Percentiles rank a stretch among this genome's conserved stretches.
phyloP scores from a whole-genome alignment of 371 early-diverging fungal species.

The Haplosporangium sp. region DNA sequence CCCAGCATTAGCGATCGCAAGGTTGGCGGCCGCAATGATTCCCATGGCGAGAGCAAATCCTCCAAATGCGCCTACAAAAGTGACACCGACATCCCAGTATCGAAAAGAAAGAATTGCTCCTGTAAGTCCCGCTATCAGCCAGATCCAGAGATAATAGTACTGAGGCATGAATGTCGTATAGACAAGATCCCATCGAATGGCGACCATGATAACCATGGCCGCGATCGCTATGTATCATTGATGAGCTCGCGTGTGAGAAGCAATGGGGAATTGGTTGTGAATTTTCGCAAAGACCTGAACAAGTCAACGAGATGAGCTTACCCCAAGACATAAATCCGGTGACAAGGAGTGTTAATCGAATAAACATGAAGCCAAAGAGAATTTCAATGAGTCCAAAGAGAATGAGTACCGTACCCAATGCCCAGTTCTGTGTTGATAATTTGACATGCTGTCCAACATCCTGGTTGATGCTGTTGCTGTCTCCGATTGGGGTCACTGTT shows the following conservation, averaged over 20 bases:
- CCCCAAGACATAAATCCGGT: constrained; percentile 53
- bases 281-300: neutral
- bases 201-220: constrained; percentile 47
- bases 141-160: constrained; percentile 46
- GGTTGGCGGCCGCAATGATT: constrained; percentile 43
- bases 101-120: constrained; percentile 45
- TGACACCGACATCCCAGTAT: constrained; percentile 53
- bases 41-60: constrained; percentile 52
- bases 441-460: constrained; percentile 31
- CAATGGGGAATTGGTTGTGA: neutral
- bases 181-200: constrained; percentile 47
- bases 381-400: constrained; percentile 42
- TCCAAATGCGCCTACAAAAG: constrained; percentile 44
- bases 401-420: constrained; percentile 39
- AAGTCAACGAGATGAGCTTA: constrained; percentile 6
- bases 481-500: constrained; percentile 24
- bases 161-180: constrained; percentile 35
- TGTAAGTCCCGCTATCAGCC: constrained; percentile 29
- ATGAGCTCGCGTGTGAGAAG: neutral
- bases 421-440: constrained; percentile 30
- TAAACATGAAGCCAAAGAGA: constrained; percentile 55
- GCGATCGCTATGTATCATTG: constrained; percentile 19
- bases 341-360: constrained; percentile 51
- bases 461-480: neutral
- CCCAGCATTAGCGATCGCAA: constrained; percentile 24